These are phyloP conservation scores for Paracamarosporium sp. DNA, from an alignment of 2,329 filamentous ascomycete genomes.

Conservation along the genomic window DNA sequence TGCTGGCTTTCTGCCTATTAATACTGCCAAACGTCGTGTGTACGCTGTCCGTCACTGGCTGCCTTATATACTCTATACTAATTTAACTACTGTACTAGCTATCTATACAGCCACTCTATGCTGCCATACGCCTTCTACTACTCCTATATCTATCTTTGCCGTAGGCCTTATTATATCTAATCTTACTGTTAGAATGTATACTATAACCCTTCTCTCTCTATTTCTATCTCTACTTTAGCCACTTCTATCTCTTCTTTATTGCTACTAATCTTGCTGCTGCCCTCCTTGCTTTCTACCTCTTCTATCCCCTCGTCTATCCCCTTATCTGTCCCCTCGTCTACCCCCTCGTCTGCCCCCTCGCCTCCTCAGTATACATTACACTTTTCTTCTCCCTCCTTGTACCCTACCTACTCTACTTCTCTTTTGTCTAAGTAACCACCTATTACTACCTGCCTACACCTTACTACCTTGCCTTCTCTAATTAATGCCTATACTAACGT, in stretches of 20 bases:
- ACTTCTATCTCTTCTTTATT: background rate
- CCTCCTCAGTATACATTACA: constrained; percentile 1
- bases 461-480: constrained; percentile 2
- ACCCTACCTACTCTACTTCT: constrained; percentile 9
- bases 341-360: background rate
- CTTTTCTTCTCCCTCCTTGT: constrained; percentile 8
- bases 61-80: constrained; percentile 13
- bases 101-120: background rate
- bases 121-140: too few species aligned
- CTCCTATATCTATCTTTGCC: too few species aligned
- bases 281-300: background rate
- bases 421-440: constrained; percentile 14
- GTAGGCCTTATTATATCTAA: too few species aligned
- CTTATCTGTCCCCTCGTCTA: too few species aligned
- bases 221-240: background rate
- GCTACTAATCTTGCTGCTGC: background rate
- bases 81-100: constrained; percentile 17
- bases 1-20: constrained; percentile 7
- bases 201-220: constrained; percentile 1
- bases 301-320: too few species aligned
- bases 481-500: constrained; percentile 4
- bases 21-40: constrained; percentile 13
- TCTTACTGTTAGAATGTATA: background rate
- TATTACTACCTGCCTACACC: constrained; percentile 11
- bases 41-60: constrained; percentile 8